These are phyloP conservation scores for Claviceps lovelessii DNA, from an alignment of 2,329 filamentous ascomycete genomes.

Conservation along the genomic window DNA sequence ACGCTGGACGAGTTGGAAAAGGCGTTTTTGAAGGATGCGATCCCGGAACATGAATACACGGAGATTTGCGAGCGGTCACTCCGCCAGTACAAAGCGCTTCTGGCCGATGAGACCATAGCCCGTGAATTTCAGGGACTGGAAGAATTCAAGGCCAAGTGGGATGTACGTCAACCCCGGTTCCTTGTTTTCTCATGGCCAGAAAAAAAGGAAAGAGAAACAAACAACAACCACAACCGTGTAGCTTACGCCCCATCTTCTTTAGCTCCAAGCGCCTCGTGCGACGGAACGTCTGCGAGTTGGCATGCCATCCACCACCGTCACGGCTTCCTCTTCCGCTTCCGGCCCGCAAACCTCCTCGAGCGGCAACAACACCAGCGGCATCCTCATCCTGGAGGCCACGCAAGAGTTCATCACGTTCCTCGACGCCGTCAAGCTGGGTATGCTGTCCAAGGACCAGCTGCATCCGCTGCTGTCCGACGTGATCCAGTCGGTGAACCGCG, in stretches of 20 bases:
- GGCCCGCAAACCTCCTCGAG: conserved; percentile 28
- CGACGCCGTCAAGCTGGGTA: conserved; percentile 81
- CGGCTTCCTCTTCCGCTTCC: conserved; percentile 33
- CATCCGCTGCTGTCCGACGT: conserved; percentile 90
- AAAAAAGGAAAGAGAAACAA: not conserved
- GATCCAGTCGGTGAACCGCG: conserved; percentile 93
- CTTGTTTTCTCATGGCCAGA: not conserved
- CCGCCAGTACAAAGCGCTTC: conserved; percentile 91
- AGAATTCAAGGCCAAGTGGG: conserved; percentile 82
- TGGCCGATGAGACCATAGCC: conserved; percentile 84
- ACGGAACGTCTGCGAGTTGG: conserved; percentile 86
- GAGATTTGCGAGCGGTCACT: conserved; percentile 88
- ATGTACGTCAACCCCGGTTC: conserved; percentile 39
- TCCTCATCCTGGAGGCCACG: conserved; percentile 75
- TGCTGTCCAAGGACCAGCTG: conserved; percentile 90
- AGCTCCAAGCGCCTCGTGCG: conserved; percentile 90
- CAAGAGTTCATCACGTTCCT: conserved; percentile 98
- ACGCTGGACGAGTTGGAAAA: conserved; percentile 93
- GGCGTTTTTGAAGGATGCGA: conserved; percentile 89
- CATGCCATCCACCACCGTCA: conserved; percentile 70
- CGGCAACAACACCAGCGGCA: conserved; percentile 38
- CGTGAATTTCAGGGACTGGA: conserved; percentile 77
- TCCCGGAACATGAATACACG: conserved; percentile 83
- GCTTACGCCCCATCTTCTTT: conserved; percentile 6
- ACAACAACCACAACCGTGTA: not conserved